These are phyloP conservation scores for Heteromeles arbutifolia DNA, from an alignment of 306 rosid genomes.

Conservation along the genomic window DNA sequence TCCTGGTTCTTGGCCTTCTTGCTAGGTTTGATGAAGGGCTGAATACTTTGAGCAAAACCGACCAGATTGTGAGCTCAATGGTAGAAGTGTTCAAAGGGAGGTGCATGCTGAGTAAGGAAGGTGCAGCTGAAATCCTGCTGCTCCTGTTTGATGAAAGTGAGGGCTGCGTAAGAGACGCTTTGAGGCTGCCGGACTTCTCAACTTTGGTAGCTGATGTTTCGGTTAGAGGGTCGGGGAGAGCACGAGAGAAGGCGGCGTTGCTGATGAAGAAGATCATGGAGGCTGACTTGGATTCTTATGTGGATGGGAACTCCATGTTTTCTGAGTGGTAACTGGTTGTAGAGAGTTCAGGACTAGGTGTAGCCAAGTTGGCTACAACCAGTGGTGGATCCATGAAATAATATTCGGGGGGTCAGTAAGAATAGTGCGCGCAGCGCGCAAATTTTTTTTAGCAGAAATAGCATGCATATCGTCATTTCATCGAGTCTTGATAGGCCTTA, in stretches of 20 bases:
- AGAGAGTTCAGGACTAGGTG: background rate
- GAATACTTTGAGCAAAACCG: slow-evolving; percentile 40
- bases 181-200: slow-evolving; percentile 40
- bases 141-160: slow-evolving; percentile 71
- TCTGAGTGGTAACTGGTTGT: slow-evolving; percentile 3
- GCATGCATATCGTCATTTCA: too few relatives aligned
- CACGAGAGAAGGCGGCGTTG: slow-evolving; percentile 56
- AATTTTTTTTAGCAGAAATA: too few relatives aligned
- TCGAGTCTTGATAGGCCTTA: too few relatives aligned
- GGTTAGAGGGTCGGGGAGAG: slow-evolving; percentile 64
- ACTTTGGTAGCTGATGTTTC: slow-evolving; percentile 55
- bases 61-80: slow-evolving; percentile 37
- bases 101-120: slow-evolving; percentile 75
- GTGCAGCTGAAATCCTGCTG: slow-evolving; percentile 63
- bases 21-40: slow-evolving; percentile 74
- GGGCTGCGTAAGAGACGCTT: slow-evolving; percentile 41
- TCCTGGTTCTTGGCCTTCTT: slow-evolving; percentile 46
- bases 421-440: too few relatives aligned
- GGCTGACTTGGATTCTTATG: slow-evolving; percentile 22
- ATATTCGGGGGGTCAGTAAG: too few relatives aligned
- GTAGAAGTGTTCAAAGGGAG: slow-evolving; percentile 51
- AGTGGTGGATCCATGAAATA: too few relatives aligned
- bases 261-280: slow-evolving; percentile 51
- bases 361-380: too few relatives aligned
- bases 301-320: slow-evolving; percentile 24